phyloP scores from a whole-genome alignment of 2,329 filamentous ascomycete species.

The Sporothrix sp. region DNA sequence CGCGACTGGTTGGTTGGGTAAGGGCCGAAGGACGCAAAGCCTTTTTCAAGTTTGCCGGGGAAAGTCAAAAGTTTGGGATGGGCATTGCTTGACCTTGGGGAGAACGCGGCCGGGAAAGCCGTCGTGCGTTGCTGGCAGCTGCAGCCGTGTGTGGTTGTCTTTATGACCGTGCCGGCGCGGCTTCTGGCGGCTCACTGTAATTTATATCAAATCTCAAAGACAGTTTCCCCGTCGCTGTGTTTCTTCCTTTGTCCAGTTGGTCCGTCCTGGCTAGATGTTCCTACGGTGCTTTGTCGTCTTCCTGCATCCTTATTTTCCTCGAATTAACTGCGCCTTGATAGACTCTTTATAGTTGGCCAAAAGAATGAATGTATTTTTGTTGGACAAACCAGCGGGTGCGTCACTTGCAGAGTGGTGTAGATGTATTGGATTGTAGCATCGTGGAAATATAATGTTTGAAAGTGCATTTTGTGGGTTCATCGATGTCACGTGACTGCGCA shows the following conservation, averaged over 20 bases:
- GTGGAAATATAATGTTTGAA: neutral
- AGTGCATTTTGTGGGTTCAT: neutral
- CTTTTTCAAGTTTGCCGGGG: neutral
- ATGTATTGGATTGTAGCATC: no score
- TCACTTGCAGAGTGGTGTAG: no score
- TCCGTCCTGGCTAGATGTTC: slow-evolving; percentile 27
- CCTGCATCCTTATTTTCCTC: slow-evolving; percentile 24
- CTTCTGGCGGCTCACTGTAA: slow-evolving; percentile 39
- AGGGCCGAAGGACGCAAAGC: neutral
- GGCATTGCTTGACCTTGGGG: neutral
- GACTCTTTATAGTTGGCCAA: slow-evolving; percentile 20
- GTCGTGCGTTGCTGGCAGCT: slow-evolving; percentile 7
- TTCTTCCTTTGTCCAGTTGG: slow-evolving; percentile 26
- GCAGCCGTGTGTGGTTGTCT: neutral
- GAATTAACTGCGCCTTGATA: slow-evolving; percentile 31
- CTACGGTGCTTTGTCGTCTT: slow-evolving; percentile 11
- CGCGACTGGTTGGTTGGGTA: neutral
- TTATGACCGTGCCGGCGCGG: neutral
- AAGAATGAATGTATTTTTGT: slow-evolving; percentile 7
- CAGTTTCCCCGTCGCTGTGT: slow-evolving; percentile 36
- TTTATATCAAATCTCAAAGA: slow-evolving; percentile 46
- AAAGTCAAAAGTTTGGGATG: slow-evolving; percentile 5
- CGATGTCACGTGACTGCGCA: slow-evolving; percentile 7
- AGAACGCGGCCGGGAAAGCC: slow-evolving; percentile 5
- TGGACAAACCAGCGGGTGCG: neutral